Conservation (phyloP, 2,329 filamentous ascomycete species). For the Talaromyces sp. region DNA sequence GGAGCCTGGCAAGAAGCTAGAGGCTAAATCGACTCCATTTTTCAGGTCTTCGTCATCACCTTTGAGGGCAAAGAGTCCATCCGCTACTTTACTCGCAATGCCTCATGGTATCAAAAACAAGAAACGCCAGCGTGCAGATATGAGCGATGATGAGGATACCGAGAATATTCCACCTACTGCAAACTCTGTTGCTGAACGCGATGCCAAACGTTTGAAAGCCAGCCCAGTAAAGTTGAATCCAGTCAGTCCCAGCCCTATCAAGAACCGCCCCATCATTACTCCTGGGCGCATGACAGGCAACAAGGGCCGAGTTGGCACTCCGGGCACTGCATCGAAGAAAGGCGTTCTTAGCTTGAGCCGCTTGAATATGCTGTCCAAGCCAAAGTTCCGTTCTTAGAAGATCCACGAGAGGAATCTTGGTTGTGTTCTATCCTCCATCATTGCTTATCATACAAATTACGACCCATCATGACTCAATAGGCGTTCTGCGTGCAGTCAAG, state of each 20-base stretch:
- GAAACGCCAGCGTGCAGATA: constrained; percentile 22
- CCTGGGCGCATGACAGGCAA: constrained; percentile 23
- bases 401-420: background rate
- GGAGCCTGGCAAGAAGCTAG: constrained; percentile 9
- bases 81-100: constrained; percentile 32
- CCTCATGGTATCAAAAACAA: constrained; percentile 38
- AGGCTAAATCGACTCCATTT: constrained; percentile 22
- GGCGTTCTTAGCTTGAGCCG: constrained; percentile 44
- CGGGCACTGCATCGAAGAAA: constrained; percentile 30
- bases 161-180: constrained; percentile 25
- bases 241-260: constrained; percentile 34
- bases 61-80: constrained; percentile 18
- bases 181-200: constrained; percentile 26
- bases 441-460: background rate
- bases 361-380: constrained; percentile 47
- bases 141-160: constrained; percentile 16
- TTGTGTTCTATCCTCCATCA: background rate
- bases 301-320: constrained; percentile 30
- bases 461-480: background rate
- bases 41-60: constrained; percentile 21
- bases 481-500: background rate
- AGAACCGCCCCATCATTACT: constrained; percentile 27
- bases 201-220: constrained; percentile 36
- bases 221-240: constrained; percentile 20
- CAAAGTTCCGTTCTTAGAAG: constrained; percentile 38